Evolutionary conservation across 1,284 basidiomycete genomes (phyloP), one percentile per base, ranked within the genome.

Genomic region (Athelia sp.): DNA sequence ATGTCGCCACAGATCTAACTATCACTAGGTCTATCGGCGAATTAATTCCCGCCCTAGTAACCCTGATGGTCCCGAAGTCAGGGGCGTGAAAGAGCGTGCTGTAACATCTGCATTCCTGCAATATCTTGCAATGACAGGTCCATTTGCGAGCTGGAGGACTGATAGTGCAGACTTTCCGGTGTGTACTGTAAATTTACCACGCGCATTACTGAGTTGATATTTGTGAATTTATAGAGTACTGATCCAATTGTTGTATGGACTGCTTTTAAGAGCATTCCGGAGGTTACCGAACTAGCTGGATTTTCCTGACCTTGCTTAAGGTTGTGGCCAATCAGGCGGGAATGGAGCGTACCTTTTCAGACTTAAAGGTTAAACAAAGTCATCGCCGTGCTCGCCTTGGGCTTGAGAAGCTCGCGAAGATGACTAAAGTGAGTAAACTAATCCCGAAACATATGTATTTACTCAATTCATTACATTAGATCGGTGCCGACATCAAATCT

Each of bases 331-430:
- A 53, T 36, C 42, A 45, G 10, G 52, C 32, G 9, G 50, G 52
- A 17, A 31, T 18, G 13, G 49, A 53, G 24, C 50, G 50, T 3
- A 36, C 32, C 26, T 54, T 54, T 19, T 51, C 52, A 3, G 50
- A 54, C 26, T 26, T 46, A 19, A 51, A 51, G 42, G 46, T 51
- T 34, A 53, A 48, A 42, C 42, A 45, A 38, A 52, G 45, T 9
- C 44, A 48, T 9, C 45, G 45, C 13, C 49, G 52, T 26, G 50
- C 50, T 18, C 35, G 51, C 19, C 32, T 52, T 15, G 31, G 18
- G n/a, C 44, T 52, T 23, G 17, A 42, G 14, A 47, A 48, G 24
- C 46, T 46, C 10, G 46, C 21, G 40, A 51, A 51, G 29, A 47
- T 51, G 50, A 42, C 50, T 3, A 51, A 51, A 46, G 50, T 51